Percentiles rank a stretch among this genome's conserved stretches.
These are phyloP conservation scores for Vanderwaltozyma verrucispora DNA, from an alignment of 805 yeast species.

Conservation along the genomic window DNA sequence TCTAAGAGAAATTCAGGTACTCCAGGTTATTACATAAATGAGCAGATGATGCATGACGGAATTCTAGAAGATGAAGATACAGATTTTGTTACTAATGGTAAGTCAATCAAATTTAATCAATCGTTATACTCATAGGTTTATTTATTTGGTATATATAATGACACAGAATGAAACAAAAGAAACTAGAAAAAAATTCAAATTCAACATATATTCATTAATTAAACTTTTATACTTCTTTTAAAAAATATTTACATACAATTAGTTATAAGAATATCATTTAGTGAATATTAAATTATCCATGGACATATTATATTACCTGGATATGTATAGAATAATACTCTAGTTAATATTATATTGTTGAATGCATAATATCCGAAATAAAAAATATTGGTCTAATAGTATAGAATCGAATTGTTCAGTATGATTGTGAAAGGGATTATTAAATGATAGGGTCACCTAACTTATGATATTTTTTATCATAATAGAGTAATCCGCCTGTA, in stretches of 20 bases:
- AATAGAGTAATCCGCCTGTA: conserved; percentile 59
- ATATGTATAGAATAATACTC: no score
- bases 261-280: no score
- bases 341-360: background rate
- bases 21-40: conserved; percentile 14
- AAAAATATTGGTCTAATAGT: no score
- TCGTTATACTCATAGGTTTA: conserved; percentile 20
- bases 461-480: conserved; percentile 49
- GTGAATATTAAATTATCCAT: no score
- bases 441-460: conserved; percentile 29
- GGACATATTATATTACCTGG: no score
- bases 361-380: no score
- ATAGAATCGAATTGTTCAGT: no score
- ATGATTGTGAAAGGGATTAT: no score
- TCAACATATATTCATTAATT: no score
- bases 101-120: conserved; percentile 19
- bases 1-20: conserved; percentile 21
- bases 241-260: no score
- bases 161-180: background rate
- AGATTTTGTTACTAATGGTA: conserved; percentile 5
- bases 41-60: conserved; percentile 23
- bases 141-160: background rate
- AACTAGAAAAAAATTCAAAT: background rate
- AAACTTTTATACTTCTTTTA: no score
- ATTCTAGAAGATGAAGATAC: conserved; percentile 20